Percentiles rank a stretch among this genome's conserved stretches.
phyloP scores from a whole-genome alignment of 306 rosid species.

The Dryas alaskensis region DNA sequence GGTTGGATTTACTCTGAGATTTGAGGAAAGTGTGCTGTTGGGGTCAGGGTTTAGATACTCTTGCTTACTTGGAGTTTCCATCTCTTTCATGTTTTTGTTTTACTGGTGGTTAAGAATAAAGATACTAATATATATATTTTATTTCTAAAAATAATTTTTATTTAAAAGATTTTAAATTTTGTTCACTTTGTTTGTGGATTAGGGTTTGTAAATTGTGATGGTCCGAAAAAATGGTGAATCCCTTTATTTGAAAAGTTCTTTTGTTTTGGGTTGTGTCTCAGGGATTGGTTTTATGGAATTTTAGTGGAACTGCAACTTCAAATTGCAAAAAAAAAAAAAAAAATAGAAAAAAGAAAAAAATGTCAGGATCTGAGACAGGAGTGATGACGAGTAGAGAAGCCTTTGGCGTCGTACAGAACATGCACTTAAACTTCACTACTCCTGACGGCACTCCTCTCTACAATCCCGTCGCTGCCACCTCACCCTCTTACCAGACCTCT shows the following conservation, averaged over 20 bases:
- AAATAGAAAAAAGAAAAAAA: constrained; percentile 4
- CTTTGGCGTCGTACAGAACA: constrained; percentile 36
- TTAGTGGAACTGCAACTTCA: not conserved
- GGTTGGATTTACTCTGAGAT: constrained; percentile 2
- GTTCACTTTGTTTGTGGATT: not conserved
- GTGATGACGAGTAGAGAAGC: constrained; percentile 50
- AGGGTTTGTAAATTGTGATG: not conserved
- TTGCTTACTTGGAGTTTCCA: constrained; percentile 14
- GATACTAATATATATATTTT: not conserved
- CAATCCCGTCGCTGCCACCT: constrained; percentile 33
- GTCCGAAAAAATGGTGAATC: not conserved
- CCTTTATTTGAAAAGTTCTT: not conserved
- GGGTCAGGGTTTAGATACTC: constrained; percentile 4
- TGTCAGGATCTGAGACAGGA: constrained; percentile 74
- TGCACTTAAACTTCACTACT: constrained; percentile 38
- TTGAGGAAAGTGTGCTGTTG: not conserved
- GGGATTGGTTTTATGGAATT: constrained; percentile 21
- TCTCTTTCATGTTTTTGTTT: not conserved
- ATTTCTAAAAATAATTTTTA: not conserved
- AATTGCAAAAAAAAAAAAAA: not conserved
- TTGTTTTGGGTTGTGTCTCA: constrained; percentile 1
- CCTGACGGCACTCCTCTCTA: constrained; percentile 40
- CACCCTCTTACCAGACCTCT: constrained; percentile 27
- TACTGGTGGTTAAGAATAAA: constrained; percentile 8
- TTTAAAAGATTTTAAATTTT: not conserved